Evolutionary conservation across 192 early-diverging fungal species (phyloP), one percentile per base, ranked within the genome.

Genomic region (Linderina pennispora): DNA sequence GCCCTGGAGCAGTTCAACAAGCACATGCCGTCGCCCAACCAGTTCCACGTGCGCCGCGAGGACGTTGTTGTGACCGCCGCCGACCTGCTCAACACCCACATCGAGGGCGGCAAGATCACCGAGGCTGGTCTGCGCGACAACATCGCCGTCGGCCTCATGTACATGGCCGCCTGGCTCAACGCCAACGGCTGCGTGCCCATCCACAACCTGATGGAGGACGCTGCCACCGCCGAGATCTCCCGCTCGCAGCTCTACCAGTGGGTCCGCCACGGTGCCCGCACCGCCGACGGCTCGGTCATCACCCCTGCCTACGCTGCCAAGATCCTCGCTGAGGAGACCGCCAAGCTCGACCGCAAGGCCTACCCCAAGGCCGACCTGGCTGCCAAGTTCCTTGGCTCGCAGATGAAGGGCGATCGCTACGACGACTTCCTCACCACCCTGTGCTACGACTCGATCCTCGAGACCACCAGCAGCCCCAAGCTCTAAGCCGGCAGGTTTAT

Each of bases 181-280:
- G 95, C 90, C 24, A 75, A 78, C 46, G 95, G 95, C 24, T 98
- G 95, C 63, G 95, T 98, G 15, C 95, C 95, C 38, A 98, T 98
- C 70, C 88, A 93, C 78, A 90, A 90, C 77, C 75, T 98, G 34
- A 95, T 98, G 95, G 95, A 98, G 76, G 95, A 98, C 55, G 92
- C 92, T 2, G 95, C 95, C 15, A 98, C 95, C 1, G 92, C 92
- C 28, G 95, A 98, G 78, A 98, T 98, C 55, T 93, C 91, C 3
- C 85, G 95, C 42, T 89, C 88, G 26, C 95, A 98, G 79, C 71
- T 98, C 8, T 98, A 85, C 84, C 95, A 98, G 78, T 98, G 95
- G 95, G 91, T 87, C 31, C 82, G 80, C 55, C 92, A 98, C 68
- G 61, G 75, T 21, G 77, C 85, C 31, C 83, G 78, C 58, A 94